Evolutionary conservation across 2,329 filamentous ascomycete genomes (phyloP).

Genomic region (Colletotrichum eremochloae): DNA sequence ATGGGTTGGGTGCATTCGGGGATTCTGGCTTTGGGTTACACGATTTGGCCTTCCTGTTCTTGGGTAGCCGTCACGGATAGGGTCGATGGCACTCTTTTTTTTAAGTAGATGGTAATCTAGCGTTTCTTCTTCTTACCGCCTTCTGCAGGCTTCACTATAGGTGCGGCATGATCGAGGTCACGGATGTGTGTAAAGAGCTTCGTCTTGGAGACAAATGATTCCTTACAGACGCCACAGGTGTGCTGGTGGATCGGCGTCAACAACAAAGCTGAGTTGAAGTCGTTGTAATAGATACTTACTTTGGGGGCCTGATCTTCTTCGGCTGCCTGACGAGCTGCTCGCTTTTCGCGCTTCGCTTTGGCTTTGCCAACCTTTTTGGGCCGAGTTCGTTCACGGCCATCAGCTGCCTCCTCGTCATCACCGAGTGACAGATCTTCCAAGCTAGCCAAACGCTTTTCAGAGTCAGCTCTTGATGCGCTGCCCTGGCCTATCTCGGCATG

Average conservation of each 20-base stretch:
- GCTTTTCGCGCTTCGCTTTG: constrained; percentile 65
- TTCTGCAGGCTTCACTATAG: constrained; percentile 42
- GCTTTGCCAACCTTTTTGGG: constrained; percentile 64
- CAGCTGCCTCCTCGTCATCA: neutral
- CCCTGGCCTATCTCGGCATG: too few relatives aligned
- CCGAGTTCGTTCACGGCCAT: constrained; percentile 10
- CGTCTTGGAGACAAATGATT: constrained; percentile 71
- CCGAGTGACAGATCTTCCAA: constrained; percentile 6
- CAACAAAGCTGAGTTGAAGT: neutral
- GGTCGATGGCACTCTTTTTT: neutral
- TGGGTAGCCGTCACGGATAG: neutral
- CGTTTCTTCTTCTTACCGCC: constrained; percentile 55
- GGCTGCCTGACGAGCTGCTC: constrained; percentile 57
- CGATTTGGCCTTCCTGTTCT: neutral
- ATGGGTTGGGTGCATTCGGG: neutral
- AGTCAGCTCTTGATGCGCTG: neutral
- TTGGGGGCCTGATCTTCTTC: constrained; percentile 50
- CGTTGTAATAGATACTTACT: constrained; percentile 50
- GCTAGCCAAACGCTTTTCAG: neutral
- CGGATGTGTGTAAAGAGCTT: constrained; percentile 82
- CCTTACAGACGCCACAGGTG: constrained; percentile 60
- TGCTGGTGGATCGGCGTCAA: constrained; percentile 49
- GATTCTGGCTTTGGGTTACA: neutral
- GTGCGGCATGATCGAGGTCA: constrained; percentile 73
- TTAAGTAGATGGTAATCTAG: constrained; percentile 42